A percentile compares a stretch with the other conserved stretches of the same genome.
Evolutionary conservation across 1,139 yeast species (phyloP).

Genomic region (Zygoascus meyerae): DNA sequence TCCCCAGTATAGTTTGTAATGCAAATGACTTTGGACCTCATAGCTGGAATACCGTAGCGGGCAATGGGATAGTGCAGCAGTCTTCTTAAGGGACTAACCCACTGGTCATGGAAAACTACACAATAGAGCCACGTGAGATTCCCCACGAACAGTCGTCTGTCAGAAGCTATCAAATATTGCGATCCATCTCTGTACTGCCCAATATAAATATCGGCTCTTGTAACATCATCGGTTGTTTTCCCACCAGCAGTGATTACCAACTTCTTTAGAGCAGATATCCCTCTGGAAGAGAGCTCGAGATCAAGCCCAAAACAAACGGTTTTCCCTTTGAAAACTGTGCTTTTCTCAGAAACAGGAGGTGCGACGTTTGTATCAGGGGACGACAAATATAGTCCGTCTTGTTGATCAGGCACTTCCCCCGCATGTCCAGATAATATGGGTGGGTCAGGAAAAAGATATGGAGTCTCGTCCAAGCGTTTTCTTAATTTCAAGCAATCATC

Average conservation of each 20-base stretch:
- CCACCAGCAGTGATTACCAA: conserved; percentile 41
- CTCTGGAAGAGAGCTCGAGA: conserved; percentile 31
- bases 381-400: conserved; percentile 6
- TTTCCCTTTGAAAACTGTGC: conserved; percentile 28
- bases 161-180: conserved; percentile 41
- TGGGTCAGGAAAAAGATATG: conserved; percentile 42
- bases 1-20: conserved; percentile 83
- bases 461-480: conserved; percentile 45
- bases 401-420: background rate
- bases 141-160: conserved; percentile 44
- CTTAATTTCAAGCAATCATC: conserved; percentile 60
- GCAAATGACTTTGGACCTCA: conserved; percentile 51
- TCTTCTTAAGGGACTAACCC: conserved; percentile 52
- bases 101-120: conserved; percentile 50
- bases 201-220: conserved; percentile 51
- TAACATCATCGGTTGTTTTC: conserved; percentile 31
- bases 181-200: conserved; percentile 61
- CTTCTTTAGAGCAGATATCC: conserved; percentile 29
- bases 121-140: conserved; percentile 70
- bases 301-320: conserved; percentile 32
- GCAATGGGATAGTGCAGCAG: conserved; percentile 74
- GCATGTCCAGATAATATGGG: conserved; percentile 12
- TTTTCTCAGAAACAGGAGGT: conserved; percentile 3
- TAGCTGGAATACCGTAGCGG: conserved; percentile 43
- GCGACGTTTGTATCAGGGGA: background rate